These are phyloP conservation scores for Neurospora sp. DNA, from an alignment of 495 filamentous ascomycete genomes.

Conservation along the genomic window DNA sequence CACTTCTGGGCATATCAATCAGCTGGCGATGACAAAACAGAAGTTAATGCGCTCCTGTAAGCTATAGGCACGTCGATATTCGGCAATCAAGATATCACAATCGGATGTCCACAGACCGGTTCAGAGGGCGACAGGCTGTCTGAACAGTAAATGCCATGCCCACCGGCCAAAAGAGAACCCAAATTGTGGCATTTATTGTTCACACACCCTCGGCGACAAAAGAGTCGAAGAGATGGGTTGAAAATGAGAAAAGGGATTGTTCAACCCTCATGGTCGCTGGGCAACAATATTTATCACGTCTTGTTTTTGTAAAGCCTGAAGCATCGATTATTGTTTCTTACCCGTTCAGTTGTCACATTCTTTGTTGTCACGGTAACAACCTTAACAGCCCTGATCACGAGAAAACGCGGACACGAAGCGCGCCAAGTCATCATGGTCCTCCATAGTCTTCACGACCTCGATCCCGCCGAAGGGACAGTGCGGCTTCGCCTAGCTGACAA, in stretches of 20 bases:
- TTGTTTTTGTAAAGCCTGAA: neutral
- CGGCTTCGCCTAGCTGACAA: conserved; percentile 12
- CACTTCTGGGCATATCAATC: neutral
- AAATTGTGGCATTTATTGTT: too few relatives aligned
- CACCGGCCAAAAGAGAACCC: too few relatives aligned
- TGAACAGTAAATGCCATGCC: too few relatives aligned
- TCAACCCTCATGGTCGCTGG: neutral
- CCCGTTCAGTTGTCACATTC: neutral
- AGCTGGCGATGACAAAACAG: neutral
- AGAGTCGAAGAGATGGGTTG: neutral
- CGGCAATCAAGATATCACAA: neutral
- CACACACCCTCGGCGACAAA: neutral
- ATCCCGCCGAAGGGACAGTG: conserved; percentile 20
- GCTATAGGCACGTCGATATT: neutral
- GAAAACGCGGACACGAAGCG: neutral
- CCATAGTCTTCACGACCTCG: conserved; percentile 22
- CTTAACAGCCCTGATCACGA: neutral
- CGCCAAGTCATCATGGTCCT: conserved; percentile 12
- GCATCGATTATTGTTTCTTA: neutral
- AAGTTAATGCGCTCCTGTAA: neutral
- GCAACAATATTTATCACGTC: neutral
- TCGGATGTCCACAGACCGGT: neutral
- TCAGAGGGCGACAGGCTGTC: neutral
- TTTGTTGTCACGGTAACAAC: neutral
- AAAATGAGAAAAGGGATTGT: neutral